A percentile compares a stretch with the other conserved stretches of the same genome.
Conservation (phyloP, 371 early-diverging fungal species). For the Funneliformis caledonium region DNA sequence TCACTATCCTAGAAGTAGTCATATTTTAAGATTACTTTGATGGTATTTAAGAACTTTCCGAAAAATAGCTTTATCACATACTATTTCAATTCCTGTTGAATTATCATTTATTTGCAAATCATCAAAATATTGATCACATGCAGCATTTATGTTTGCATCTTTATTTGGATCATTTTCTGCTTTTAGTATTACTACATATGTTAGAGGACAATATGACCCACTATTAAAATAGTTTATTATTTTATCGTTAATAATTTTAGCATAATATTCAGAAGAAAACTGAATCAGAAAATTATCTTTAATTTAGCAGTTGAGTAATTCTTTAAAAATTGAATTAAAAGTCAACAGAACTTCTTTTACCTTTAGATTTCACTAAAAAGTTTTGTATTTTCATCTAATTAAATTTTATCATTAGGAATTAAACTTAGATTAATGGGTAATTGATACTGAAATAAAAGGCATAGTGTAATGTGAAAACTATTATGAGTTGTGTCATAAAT, state of each 20-base stretch:
- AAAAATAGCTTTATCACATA: constrained; percentile 26
- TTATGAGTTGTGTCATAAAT: constrained; percentile 12
- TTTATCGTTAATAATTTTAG: neutral
- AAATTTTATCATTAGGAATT: neutral
- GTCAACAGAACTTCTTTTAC: neutral
- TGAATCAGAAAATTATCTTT: neutral
- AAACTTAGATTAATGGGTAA: neutral
- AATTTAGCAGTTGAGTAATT: neutral
- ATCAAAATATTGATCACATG: constrained; percentile 23
- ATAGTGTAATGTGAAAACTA: neutral
- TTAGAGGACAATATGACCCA: neutral
- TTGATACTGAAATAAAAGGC: constrained; percentile 1
- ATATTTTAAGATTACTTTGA: neutral
- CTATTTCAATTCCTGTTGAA: neutral
- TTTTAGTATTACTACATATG: constrained; percentile 5
- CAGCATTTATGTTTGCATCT: neutral
- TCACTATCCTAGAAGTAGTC: constrained; percentile 5
- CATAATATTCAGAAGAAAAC: neutral
- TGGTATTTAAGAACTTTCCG: neutral
- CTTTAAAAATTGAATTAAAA: neutral
- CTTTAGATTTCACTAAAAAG: neutral
- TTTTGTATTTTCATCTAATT: neutral
- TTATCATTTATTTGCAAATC: neutral
- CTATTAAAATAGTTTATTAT: neutral
- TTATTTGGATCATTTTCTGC: neutral